These are phyloP conservation scores for Tritrichomonas musculus DNA, from an alignment of 208 protist species.

Conservation along the genomic window DNA sequence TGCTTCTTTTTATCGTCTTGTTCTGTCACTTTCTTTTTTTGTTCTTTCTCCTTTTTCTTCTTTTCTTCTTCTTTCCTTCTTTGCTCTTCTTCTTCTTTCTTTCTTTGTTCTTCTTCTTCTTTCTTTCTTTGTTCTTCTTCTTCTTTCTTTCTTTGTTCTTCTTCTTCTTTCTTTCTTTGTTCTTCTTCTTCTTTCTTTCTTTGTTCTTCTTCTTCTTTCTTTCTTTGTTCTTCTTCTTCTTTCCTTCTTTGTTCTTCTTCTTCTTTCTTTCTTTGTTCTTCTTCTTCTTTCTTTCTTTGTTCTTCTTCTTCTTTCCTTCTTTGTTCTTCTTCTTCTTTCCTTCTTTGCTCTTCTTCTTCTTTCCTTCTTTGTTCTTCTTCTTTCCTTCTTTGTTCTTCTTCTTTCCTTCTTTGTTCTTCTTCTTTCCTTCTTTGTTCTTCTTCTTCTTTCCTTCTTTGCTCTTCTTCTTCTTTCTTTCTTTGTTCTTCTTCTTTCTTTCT, in stretches of 20 bases:
- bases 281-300: not conserved
- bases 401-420: slow-evolving; percentile 2
- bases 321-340: slow-evolving; percentile 35
- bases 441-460: too few species aligned
- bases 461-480: too few species aligned
- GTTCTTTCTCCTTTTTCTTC: slow-evolving; percentile 37
- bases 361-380: not conserved
- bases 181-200: not conserved
- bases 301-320: slow-evolving; percentile 22
- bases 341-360: not conserved
- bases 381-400: not conserved
- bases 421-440: too few species aligned
- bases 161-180: slow-evolving; percentile 19
- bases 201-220: slow-evolving; percentile 23
- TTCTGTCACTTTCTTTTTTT: slow-evolving; percentile 30
- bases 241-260: not conserved
- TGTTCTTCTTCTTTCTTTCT: too few species aligned
- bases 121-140: slow-evolving; percentile 21
- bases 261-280: slow-evolving; percentile 10
- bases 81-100: not conserved
- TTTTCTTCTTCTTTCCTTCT: slow-evolving; percentile 35
- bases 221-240: not conserved
- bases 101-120: not conserved
- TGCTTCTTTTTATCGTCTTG: not conserved
- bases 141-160: slow-evolving; percentile 27